Percentiles rank a stretch among this genome's conserved stretches.
These are phyloP conservation scores for Stephania yunnanensis DNA, from an alignment of 164 flowering plant genomes.

Conservation along the genomic window DNA sequence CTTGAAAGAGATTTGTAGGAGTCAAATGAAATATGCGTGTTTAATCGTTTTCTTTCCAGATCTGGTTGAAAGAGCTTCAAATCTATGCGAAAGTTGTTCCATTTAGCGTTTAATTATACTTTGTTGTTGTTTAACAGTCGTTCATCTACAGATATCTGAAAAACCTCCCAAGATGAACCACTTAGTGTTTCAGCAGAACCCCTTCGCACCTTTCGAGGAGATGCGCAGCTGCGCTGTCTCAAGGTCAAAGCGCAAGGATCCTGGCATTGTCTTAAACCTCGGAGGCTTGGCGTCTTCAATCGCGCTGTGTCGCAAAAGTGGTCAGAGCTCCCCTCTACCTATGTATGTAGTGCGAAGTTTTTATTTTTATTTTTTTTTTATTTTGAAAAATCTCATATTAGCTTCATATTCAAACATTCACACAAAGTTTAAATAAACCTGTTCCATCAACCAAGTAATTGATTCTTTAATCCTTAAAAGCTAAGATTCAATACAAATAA, in stretches of 20 bases:
- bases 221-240: conserved; percentile 17
- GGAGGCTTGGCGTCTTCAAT: conserved; percentile 47
- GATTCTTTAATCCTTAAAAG: too few relatives aligned
- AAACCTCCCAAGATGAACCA: conserved; percentile 38
- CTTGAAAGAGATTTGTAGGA: background rate
- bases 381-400: too few relatives aligned
- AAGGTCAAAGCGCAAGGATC: conserved; percentile 30
- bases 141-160: conserved; percentile 10
- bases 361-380: too few relatives aligned
- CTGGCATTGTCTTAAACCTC: conserved; percentile 81
- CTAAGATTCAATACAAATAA: too few relatives aligned
- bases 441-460: too few relatives aligned
- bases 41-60: background rate
- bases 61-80: background rate
- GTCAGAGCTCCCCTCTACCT: too few relatives aligned
- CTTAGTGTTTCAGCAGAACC: conserved; percentile 48
- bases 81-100: background rate
- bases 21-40: background rate
- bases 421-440: too few relatives aligned
- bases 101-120: background rate
- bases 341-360: too few relatives aligned
- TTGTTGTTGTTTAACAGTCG: conserved; percentile 8
- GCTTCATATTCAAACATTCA: too few relatives aligned
- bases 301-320: conserved; percentile 13
- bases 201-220: conserved; percentile 24